phyloP scores from a whole-genome alignment of 306 rosid genomes.

The Medicago lupulina region DNA sequence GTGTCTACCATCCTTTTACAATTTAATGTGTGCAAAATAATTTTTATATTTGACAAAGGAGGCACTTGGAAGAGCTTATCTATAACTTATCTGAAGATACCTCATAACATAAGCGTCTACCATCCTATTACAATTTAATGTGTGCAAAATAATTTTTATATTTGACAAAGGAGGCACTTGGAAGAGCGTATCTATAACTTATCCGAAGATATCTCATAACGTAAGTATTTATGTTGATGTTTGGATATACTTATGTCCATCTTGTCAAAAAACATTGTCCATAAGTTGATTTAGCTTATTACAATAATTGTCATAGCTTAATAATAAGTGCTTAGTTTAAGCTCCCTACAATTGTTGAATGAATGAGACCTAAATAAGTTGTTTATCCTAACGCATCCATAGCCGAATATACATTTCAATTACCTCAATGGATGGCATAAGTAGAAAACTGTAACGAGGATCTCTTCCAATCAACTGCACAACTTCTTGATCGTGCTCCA shows the following conservation, averaged over 20 bases:
- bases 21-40: slow-evolving; percentile 1
- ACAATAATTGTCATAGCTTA: neutral
- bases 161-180: neutral
- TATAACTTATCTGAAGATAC: neutral
- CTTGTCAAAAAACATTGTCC: neutral
- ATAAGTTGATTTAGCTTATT: slow-evolving; percentile 1
- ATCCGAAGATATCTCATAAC: neutral
- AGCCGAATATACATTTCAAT: slow-evolving; percentile 24
- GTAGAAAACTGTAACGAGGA: slow-evolving; percentile 74
- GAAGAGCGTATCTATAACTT: neutral
- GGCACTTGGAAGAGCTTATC: neutral
- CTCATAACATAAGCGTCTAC: slow-evolving; percentile 2
- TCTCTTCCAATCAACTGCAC: slow-evolving; percentile 92
- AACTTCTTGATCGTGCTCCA: slow-evolving; percentile 90
- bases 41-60: slow-evolving; percentile 2
- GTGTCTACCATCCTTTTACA: slow-evolving; percentile 11
- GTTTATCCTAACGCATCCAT: neutral
- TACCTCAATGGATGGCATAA: slow-evolving; percentile 90
- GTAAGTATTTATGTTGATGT: neutral
- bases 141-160: slow-evolving; percentile 12
- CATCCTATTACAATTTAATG: slow-evolving; percentile 3
- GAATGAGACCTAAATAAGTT: slow-evolving; percentile 13
- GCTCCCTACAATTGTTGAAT: neutral
- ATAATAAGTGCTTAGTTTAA: neutral
- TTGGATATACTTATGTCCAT: slow-evolving; percentile 8